Conservation (phyloP, 2,329 filamentous ascomycete species). For the Teratosphaeria viscida region DNA sequence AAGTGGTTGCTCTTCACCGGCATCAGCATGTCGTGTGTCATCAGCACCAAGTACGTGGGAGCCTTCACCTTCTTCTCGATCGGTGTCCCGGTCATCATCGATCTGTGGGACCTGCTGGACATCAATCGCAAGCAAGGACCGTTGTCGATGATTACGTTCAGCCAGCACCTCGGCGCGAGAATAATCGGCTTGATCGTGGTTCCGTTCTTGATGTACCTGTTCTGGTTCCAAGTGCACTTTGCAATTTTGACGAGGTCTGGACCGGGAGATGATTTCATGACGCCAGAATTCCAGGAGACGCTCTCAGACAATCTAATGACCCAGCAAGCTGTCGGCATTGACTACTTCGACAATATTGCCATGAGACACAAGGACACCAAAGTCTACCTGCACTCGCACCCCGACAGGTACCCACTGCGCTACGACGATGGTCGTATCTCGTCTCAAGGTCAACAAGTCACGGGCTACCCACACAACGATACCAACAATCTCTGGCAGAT, state of each 20-base stretch:
- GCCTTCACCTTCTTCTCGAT: conserved; percentile 96
- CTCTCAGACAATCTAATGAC: conserved; percentile 90
- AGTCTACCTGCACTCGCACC: conserved; percentile 88
- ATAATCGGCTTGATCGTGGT: conserved; percentile 78
- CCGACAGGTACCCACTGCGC: conserved; percentile 77
- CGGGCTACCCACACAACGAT: conserved; percentile 94
- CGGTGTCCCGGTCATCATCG: conserved; percentile 83
- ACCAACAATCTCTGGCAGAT: conserved; percentile 99
- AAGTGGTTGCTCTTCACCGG: conserved; percentile 97
- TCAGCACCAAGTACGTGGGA: conserved; percentile 97
- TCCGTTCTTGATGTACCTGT: conserved; percentile 95
- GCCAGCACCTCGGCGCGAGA: conserved; percentile 81
- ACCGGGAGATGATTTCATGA: conserved; percentile 98
- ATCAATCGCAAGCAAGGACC: conserved; percentile 74
- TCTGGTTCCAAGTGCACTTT: conserved; percentile 99
- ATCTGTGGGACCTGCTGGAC: conserved; percentile 89
- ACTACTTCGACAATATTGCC: conserved; percentile 82
- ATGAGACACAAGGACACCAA: conserved; percentile 97
- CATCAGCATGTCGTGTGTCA: conserved; percentile 89
- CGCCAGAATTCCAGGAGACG: conserved; percentile 94
- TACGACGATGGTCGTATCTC: conserved; percentile 97
- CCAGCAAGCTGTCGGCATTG: conserved; percentile 70
- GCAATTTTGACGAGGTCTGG: conserved; percentile 77
- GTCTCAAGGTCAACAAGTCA: conserved; percentile 93
- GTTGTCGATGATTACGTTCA: conserved; percentile 69